Evolutionary conservation across 2,329 filamentous ascomycete genomes (phyloP).

Genomic region (Fusarium equiseti): DNA sequence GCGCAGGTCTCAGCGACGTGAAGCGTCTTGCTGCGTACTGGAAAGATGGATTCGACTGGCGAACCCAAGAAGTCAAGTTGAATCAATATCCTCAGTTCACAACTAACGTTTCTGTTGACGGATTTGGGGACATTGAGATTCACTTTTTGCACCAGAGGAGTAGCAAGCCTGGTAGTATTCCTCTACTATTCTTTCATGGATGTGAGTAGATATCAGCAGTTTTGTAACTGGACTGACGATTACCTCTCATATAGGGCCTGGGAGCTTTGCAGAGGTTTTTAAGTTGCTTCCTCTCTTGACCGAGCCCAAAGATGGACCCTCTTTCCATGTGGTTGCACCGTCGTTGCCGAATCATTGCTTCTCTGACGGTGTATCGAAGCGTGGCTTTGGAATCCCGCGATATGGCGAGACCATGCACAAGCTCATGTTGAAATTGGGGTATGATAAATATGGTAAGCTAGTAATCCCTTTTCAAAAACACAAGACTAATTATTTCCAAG

Average conservation of each 20-base stretch:
- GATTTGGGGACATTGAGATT: not conserved
- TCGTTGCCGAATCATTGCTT: not conserved
- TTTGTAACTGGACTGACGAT: too few species aligned
- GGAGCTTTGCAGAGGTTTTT: not conserved
- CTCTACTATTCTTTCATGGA: not conserved
- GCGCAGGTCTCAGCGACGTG: not conserved
- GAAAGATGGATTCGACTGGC: not conserved
- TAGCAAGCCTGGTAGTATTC: not conserved
- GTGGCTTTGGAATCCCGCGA: not conserved
- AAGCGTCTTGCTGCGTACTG: not conserved
- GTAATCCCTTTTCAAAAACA: rapidly evolving
- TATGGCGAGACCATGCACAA: not conserved
- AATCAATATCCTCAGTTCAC: not conserved
- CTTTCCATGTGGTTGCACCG: not conserved
- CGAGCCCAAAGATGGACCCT: not conserved
- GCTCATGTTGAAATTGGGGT: not conserved
- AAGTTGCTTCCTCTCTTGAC: not conserved
- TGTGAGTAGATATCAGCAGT: not conserved
- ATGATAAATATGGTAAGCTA: not conserved
- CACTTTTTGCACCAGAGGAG: not conserved
- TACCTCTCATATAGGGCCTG: not conserved
- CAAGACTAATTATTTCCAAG: not conserved
- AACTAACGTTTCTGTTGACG: not conserved
- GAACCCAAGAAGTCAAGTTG: not conserved
- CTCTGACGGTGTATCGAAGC: not conserved